Base-by-base conservation (phyloP, 768 basidiomycete species). In the Mycena chlorophos region DNA sequence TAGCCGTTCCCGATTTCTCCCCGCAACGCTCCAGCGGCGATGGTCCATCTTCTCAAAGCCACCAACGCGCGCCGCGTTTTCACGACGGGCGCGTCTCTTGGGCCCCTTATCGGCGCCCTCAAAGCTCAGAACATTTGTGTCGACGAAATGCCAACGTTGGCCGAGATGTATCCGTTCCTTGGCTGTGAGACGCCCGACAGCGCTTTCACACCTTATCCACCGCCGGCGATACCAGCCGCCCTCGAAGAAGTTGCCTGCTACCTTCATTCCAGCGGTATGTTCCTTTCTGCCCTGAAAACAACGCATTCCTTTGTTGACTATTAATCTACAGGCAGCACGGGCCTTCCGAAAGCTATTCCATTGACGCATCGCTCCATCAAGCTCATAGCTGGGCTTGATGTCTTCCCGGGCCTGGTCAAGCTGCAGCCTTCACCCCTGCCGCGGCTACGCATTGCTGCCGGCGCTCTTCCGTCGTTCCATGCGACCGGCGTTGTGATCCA, bases 1-100 rank as follows among this genome's bases (percentile, higher is more conserved):
- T n/a, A 76, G 76, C 74, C 75, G 17, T 73, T 72, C 55, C 69
- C 71, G 0, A 76, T 76, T 39, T 75, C 74, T 8, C 72, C 71
- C 34, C 69, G 74, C 23, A 73, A 73, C 53, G 69, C 74, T 1
- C 63, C 73, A 4, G 68, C 65, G 4, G 75, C 71, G 1, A 64
- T 73, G 28, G 58, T 70, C 29, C 64, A 72, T 43, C 62, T 77
- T 19, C 58, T 81, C 43, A 66, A 63, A 27, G 22, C 45, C 45
- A 69, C 75, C 54, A 69, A 73, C 1, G 68, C 66, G n/a, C 22
- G 25, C 45, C 45, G 45, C 6, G 13, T 46, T 12, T 25, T 26
- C 45, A 46, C 45, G 26, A 46, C 45, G 8, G 23, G 27, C 25
- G 45, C 45, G 13, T 22, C 45, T 14, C 45, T 46, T 79, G 0